Evolutionary conservation across 164 flowering plant species (phyloP).

Genomic region (Chimonanthus salicifolius): DNA sequence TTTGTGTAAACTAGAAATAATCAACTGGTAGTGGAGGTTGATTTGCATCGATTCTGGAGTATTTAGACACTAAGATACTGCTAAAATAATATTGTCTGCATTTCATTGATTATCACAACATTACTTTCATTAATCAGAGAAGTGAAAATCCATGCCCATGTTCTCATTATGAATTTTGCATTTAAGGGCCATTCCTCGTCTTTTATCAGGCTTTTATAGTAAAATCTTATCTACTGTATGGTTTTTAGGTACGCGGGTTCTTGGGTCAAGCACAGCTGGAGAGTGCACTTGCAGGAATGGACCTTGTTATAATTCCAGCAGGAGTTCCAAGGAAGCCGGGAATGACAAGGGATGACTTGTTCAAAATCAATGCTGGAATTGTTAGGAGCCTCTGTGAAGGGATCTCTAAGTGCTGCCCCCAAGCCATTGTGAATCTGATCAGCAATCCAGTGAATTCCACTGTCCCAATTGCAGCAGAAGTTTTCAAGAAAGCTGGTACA

Average conservation of each 20-base stretch:
- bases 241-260: slow-evolving; percentile 85
- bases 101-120: too few species aligned
- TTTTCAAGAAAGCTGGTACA: slow-evolving; percentile 76
- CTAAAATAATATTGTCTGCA: too few species aligned
- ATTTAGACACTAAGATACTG: too few species aligned
- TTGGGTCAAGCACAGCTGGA: slow-evolving; percentile 77
- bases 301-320: slow-evolving; percentile 94
- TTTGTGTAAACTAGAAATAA: too few species aligned
- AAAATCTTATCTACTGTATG: neutral
- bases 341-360: slow-evolving; percentile 97
- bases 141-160: too few species aligned
- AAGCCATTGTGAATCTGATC: slow-evolving; percentile 65
- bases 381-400: slow-evolving; percentile 91
- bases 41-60: too few species aligned
- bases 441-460: slow-evolving; percentile 86
- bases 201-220: too few species aligned
- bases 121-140: too few species aligned
- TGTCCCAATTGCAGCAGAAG: slow-evolving; percentile 80
- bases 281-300: slow-evolving; percentile 90
- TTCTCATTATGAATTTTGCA: too few species aligned
- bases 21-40: too few species aligned
- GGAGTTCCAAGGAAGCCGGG: slow-evolving; percentile 99
- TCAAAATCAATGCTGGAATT: slow-evolving; percentile 97
- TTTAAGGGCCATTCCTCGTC: too few species aligned
- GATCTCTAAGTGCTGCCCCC: slow-evolving; percentile 79